These are phyloP conservation scores for Venturia carpophila DNA, from an alignment of 2,329 filamentous ascomycete genomes.

Conservation along the genomic window DNA sequence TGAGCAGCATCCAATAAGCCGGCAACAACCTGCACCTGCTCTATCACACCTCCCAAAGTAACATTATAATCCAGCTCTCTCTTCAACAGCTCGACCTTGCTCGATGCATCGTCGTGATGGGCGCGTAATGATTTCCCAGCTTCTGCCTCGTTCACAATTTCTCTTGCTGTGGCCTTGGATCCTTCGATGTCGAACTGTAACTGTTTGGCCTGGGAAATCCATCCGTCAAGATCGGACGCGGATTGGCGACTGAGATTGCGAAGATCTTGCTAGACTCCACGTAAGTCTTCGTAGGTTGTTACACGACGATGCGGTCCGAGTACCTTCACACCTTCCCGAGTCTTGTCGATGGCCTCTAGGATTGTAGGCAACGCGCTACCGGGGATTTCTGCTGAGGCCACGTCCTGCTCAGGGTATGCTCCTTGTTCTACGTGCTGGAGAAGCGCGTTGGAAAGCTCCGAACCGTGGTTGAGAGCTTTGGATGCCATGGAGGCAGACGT, in stretches of 20 bases:
- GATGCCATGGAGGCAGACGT: conserved; percentile 19
- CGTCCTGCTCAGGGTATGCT: conserved; percentile 49
- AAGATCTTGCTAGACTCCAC: conserved; percentile 57
- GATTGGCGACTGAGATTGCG: conserved; percentile 67
- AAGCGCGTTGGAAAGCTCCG: conserved; percentile 49
- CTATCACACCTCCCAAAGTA: conserved; percentile 42
- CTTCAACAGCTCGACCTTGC: conserved; percentile 48
- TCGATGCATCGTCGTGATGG: conserved; percentile 53
- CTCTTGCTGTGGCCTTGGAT: conserved; percentile 68
- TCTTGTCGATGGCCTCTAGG: conserved; percentile 43
- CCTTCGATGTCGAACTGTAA: conserved; percentile 79
- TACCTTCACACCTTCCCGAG: conserved; percentile 48
- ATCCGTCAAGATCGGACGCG: conserved; percentile 71
- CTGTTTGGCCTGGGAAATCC: conserved; percentile 76
- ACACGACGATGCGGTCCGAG: conserved; percentile 20
- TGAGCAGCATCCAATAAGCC: conserved; percentile 41
- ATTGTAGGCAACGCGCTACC: conserved; percentile 42
- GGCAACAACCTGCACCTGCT: conserved; percentile 45
- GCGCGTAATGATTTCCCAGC: conserved; percentile 56
- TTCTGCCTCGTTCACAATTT: conserved; percentile 73
- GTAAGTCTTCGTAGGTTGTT: conserved; percentile 28
- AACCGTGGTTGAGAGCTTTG: conserved; percentile 22
- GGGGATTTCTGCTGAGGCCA: conserved; percentile 47
- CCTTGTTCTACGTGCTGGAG: conserved; percentile 55
- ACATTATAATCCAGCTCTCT: conserved; percentile 54